Evolutionary conservation across 2,329 filamentous ascomycete genomes (phyloP), one percentile per base, ranked within the genome.

Genomic region (Trichophyton verrucosum): DNA sequence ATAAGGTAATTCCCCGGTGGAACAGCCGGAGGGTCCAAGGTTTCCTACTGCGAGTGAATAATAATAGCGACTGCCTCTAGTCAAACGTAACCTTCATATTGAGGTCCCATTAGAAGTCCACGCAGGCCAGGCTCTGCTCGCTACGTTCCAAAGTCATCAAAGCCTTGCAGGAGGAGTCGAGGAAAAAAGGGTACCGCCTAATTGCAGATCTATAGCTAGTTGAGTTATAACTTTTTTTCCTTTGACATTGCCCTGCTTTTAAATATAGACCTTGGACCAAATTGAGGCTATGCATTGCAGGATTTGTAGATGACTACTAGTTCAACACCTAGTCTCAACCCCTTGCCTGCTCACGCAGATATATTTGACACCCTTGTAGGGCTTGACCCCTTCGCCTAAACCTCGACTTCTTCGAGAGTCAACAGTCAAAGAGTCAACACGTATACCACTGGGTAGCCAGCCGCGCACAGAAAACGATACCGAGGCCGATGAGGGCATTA

Each of bases 331-430:
- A 47, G 72, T 69, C 64, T 80, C 78, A n/a, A 80, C 71, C 0
- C 84, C 84, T 65, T 77, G 77, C 61, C 76, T 74, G 70, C 82
- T 84, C 11, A 85, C 81, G 66, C 91, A 96, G 67, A 99, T 73
- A 74, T 99, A 99, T 76, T 99, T 99, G 66, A 99, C 94, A 1
- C 94, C 94, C 76, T 97, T 99, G 75, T 96, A 97, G 24, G 94
- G 94, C 75, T 91, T 95, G 44, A 97, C 85, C 1, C 88, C 85
- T 66, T 95, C 90, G 0, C 90, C 90, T 53, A 99, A 69, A 0
- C 94, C 94, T 61, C 86, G 83, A 73, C 89, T 95, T 76, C 86
- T 91, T 72, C 88, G 86, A n/a, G 83, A 78, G 71, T 86, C 83
- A 13, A 86, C 74, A n/a, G 77, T 77, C 63, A 86, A 69, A 65